These are phyloP conservation scores for Priceomyces melissophilus DNA, from an alignment of 805 yeast genomes.

Conservation along the genomic window DNA sequence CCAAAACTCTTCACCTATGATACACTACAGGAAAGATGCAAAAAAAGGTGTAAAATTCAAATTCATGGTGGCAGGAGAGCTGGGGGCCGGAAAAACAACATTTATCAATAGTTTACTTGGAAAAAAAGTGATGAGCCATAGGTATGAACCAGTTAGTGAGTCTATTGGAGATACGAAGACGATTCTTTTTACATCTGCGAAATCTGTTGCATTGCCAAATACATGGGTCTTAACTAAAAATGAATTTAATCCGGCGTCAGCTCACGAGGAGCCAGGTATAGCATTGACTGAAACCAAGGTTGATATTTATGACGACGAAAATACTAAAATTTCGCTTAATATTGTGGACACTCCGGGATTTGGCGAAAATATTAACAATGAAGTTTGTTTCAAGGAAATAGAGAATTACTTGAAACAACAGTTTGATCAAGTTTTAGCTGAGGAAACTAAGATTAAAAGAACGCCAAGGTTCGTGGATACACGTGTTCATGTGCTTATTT, in stretches of 20 bases:
- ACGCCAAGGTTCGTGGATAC: slow-evolving; percentile 80
- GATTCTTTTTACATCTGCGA: slow-evolving; percentile 54
- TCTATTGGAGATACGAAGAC: slow-evolving; percentile 41
- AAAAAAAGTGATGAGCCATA: slow-evolving; percentile 58
- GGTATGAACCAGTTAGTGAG: slow-evolving; percentile 35
- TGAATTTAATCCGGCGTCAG: slow-evolving; percentile 58
- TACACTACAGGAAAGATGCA: slow-evolving; percentile 60
- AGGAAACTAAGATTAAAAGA: slow-evolving; percentile 82
- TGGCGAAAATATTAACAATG: slow-evolving; percentile 73
- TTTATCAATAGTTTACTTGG: slow-evolving; percentile 67
- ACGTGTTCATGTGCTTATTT: slow-evolving; percentile 72
- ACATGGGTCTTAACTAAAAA: slow-evolving; percentile 54
- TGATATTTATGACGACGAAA: slow-evolving; percentile 59
- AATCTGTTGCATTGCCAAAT: slow-evolving; percentile 51
- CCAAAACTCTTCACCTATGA: slow-evolving; percentile 36
- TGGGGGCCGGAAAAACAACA: slow-evolving; percentile 77
- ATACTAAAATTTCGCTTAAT: slow-evolving; percentile 52
- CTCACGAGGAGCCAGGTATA: slow-evolving; percentile 68
- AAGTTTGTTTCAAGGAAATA: slow-evolving; percentile 63
- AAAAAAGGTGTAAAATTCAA: slow-evolving; percentile 74
- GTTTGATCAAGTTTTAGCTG: slow-evolving; percentile 74
- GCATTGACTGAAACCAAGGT: slow-evolving; percentile 66
- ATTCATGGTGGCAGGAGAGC: slow-evolving; percentile 66
- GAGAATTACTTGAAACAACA: slow-evolving; percentile 69
- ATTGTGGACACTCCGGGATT: slow-evolving; percentile 73